phyloP scores from a whole-genome alignment of 176 grass and related monocot species.

The Aegilops sharonensis region DNA sequence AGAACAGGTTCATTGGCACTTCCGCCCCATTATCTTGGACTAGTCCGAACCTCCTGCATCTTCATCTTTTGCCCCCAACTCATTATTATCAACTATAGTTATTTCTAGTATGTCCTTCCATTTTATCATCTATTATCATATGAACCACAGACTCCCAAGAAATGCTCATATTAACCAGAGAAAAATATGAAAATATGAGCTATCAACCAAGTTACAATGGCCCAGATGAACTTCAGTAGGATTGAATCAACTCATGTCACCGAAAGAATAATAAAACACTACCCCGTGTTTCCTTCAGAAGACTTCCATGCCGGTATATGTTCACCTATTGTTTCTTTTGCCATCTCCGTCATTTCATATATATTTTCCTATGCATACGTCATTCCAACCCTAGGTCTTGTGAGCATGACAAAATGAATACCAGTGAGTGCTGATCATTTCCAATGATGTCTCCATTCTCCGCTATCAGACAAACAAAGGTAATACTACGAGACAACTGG shows the following conservation, averaged over 20 bases:
- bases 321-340: neutral
- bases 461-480: neutral
- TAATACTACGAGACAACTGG: neutral
- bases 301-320: too few species aligned
- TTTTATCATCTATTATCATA: neutral
- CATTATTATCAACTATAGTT: neutral
- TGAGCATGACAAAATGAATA: neutral
- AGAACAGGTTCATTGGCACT: neutral
- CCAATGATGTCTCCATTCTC: neutral
- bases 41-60: neutral
- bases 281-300: too few species aligned
- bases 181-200: neutral
- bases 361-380: neutral
- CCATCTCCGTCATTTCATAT: neutral
- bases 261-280: too few species aligned
- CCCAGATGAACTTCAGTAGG: neutral
- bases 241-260: neutral
- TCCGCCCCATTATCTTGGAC: neutral
- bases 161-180: neutral
- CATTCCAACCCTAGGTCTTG: neutral
- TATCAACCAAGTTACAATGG: neutral
- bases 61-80: neutral
- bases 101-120: neutral
- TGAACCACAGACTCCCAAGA: neutral
- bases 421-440: neutral